Percentiles rank a stretch among this genome's conserved stretches.
phyloP scores from a whole-genome alignment of 495 filamentous ascomycete species.

The Trichoderma gamsii region DNA sequence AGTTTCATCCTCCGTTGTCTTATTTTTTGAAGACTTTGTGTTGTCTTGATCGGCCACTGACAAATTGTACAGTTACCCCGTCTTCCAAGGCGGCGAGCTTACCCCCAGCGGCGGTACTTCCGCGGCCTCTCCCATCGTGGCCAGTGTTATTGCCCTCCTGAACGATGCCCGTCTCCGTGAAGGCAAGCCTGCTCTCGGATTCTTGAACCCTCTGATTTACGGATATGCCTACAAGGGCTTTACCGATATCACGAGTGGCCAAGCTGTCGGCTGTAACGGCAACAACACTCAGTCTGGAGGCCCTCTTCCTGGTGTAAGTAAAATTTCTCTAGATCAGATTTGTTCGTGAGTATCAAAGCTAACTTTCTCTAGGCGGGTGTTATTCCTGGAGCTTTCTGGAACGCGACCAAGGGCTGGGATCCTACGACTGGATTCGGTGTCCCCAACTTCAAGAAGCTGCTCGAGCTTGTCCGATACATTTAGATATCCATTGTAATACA shows the following conservation, averaged over 20 bases:
- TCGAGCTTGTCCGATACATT: constrained; percentile 13
- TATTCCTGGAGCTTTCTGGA: constrained; percentile 23
- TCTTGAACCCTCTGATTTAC: constrained; percentile 67
- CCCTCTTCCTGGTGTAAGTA: not conserved
- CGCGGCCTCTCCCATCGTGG: constrained; percentile 54
- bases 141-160: constrained; percentile 54
- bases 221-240: constrained; percentile 38
- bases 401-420: constrained; percentile 26
- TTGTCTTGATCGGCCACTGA: not conserved
- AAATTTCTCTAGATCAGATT: too few species aligned
- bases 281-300: not conserved
- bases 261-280: not conserved
- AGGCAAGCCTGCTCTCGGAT: constrained; percentile 52
- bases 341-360: not conserved
- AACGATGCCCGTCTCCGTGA: constrained; percentile 55
- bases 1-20: not conserved
- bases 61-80: not conserved
- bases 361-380: not conserved
- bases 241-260: constrained; percentile 36
- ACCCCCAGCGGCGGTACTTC: constrained; percentile 8
- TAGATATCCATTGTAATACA: not conserved
- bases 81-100: not conserved
- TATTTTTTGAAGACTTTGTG: too few species aligned
- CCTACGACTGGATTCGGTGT: constrained; percentile 29
- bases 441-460: constrained; percentile 27